phyloP scores from a whole-genome alignment of 2,329 filamentous ascomycete species.

The Akanthomyces muscarius region DNA sequence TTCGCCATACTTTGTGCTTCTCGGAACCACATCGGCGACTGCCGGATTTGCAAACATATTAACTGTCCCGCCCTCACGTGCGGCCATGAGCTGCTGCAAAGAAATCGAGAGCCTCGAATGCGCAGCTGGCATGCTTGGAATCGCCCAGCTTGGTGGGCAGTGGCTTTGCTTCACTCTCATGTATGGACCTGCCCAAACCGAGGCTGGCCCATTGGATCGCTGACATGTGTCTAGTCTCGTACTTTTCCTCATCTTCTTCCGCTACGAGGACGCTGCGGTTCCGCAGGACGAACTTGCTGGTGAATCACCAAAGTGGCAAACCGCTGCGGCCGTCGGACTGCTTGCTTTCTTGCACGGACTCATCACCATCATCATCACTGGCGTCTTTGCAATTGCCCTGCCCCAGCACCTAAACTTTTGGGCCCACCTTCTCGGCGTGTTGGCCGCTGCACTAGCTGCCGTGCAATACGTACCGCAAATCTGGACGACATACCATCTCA shows the following conservation, averaged over 20 bases:
- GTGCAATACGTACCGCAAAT: constrained; percentile 96
- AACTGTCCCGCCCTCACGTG: constrained; percentile 74
- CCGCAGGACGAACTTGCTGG: constrained; percentile 47
- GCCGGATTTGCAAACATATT: constrained; percentile 91
- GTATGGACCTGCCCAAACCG: constrained; percentile 48
- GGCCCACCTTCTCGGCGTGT: constrained; percentile 81
- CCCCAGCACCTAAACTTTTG: constrained; percentile 66
- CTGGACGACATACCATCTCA: constrained; percentile 79
- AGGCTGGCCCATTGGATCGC: constrained; percentile 5
- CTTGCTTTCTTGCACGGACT: constrained; percentile 73
- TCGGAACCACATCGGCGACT: constrained; percentile 88
- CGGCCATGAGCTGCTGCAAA: constrained; percentile 81
- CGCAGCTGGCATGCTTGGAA: constrained; percentile 77
- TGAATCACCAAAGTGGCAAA: constrained; percentile 66
- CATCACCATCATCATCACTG: constrained; percentile 63
- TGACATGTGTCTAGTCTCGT: constrained; percentile 60
- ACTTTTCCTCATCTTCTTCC: constrained; percentile 94
- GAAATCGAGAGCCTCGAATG: constrained; percentile 80
- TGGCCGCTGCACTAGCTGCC: constrained; percentile 71
- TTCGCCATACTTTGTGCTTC: constrained; percentile 88
- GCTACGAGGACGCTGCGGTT: constrained; percentile 53
- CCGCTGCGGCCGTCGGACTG: constrained; percentile 70
- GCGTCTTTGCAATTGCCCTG: constrained; percentile 60
- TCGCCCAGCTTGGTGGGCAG: constrained; percentile 86
- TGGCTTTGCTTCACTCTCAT: constrained; percentile 91